phyloP scores from a whole-genome alignment of 805 yeast species.

The Saturnispora ahearnii region DNA sequence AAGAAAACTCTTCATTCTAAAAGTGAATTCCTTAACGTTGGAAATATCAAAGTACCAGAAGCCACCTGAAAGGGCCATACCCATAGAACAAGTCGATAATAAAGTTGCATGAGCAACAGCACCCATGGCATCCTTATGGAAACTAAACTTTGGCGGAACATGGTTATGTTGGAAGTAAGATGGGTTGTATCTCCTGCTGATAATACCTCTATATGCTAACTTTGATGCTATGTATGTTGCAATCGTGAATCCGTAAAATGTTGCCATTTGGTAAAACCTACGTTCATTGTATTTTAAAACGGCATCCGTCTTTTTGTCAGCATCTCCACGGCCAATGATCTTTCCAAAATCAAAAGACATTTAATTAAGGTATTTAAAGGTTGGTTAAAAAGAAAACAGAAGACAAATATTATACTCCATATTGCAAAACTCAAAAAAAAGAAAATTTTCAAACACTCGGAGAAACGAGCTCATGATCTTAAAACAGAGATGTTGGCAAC shows the following conservation, averaged over 20 bases:
- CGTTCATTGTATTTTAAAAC: slow-evolving; percentile 48
- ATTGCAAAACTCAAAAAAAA: neutral
- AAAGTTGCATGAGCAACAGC: slow-evolving; percentile 79
- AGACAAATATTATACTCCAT: neutral
- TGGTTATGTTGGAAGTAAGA: slow-evolving; percentile 76
- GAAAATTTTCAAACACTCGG: neutral
- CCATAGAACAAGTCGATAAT: slow-evolving; percentile 60
- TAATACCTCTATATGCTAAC: slow-evolving; percentile 65
- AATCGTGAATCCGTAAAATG: slow-evolving; percentile 65
- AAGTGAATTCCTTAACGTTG: slow-evolving; percentile 59
- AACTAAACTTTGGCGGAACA: slow-evolving; percentile 73
- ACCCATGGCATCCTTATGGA: slow-evolving; percentile 73
- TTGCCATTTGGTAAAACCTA: slow-evolving; percentile 61
- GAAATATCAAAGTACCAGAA: slow-evolving; percentile 78
- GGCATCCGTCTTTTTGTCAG: slow-evolving; percentile 22
- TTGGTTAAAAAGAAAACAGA: neutral
- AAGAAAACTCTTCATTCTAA: slow-evolving; percentile 49
- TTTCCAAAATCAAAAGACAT: slow-evolving; percentile 25
- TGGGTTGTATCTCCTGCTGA: slow-evolving; percentile 66
- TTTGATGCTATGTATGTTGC: slow-evolving; percentile 65
- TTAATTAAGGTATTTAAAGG: neutral
- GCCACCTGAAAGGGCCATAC: slow-evolving; percentile 64
- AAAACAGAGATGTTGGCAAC: slow-evolving; percentile 12
- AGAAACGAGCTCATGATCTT: slow-evolving; percentile 5
- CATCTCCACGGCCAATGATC: slow-evolving; percentile 22